These are phyloP conservation scores for Annona squamosa DNA, from an alignment of 164 flowering plant species.

Conservation along the genomic window DNA sequence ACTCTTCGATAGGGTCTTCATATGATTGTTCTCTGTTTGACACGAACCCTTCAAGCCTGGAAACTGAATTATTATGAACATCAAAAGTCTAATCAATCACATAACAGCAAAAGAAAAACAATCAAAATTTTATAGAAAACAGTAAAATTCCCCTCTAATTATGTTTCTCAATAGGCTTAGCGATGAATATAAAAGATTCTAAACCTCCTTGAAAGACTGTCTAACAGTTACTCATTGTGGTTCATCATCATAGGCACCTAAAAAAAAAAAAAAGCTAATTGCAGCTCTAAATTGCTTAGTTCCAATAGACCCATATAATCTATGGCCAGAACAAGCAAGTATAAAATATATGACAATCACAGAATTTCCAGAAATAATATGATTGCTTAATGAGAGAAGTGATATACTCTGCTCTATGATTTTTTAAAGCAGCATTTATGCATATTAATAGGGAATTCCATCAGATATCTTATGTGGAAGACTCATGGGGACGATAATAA, in stretches of 20 bases:
- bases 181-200: no score
- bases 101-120: constrained; percentile 1
- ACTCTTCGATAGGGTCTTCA: constrained; percentile 99
- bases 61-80: constrained; percentile 50
- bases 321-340: no score
- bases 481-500: not conserved
- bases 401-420: not conserved
- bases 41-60: constrained; percentile 97
- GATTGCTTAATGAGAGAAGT: not conserved
- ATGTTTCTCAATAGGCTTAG: not conserved
- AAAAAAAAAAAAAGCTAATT: no score
- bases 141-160: not conserved
- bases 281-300: no score
- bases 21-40: constrained; percentile 98
- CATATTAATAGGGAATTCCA: not conserved
- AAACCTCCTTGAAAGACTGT: not conserved
- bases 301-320: no score
- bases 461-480: not conserved
- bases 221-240: no score
- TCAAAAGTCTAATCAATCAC: constrained; percentile 16
- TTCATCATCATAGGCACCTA: no score
- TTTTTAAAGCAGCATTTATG: not conserved
- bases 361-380: not conserved
- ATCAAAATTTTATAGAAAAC: not conserved
- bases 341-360: not conserved